Percentiles rank a stretch among this genome's conserved stretches.
These are phyloP conservation scores for Termitomyces sp. DNA, from an alignment of 1,284 basidiomycete species.

Conservation along the genomic window DNA sequence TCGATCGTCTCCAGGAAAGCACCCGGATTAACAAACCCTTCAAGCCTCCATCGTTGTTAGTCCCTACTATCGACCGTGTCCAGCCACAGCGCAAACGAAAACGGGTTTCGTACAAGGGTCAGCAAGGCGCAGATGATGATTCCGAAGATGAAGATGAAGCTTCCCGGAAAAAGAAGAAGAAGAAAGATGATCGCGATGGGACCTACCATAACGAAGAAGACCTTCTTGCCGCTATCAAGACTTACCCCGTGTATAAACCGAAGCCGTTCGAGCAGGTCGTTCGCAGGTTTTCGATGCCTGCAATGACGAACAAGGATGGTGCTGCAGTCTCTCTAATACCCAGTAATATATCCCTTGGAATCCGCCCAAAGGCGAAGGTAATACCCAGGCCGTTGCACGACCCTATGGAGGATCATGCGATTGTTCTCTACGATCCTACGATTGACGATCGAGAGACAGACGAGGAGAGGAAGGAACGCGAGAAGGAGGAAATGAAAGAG, in stretches of 20 bases:
- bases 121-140: constrained; percentile 40
- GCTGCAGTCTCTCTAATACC: constrained; percentile 60
- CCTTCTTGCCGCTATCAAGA: constrained; percentile 56
- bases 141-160: constrained; percentile 51
- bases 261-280: constrained; percentile 68
- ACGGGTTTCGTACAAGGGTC: constrained; percentile 75
- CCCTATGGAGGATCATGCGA: constrained; percentile 96
- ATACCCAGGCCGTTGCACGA: constrained; percentile 92
- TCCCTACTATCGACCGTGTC: constrained; percentile 41
- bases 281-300: constrained; percentile 82
- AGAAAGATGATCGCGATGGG: constrained; percentile 54
- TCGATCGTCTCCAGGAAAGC: constrained; percentile 68
- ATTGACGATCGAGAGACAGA: constrained; percentile 89
- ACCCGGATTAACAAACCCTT: constrained; percentile 73
- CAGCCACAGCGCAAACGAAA: constrained; percentile 78
- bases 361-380: constrained; percentile 78
- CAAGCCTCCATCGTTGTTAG: constrained; percentile 61
- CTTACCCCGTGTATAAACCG: constrained; percentile 80
- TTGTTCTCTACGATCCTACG: constrained; percentile 96
- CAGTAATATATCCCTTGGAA: constrained; percentile 80
- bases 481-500: constrained; percentile 66
- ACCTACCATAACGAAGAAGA: constrained; percentile 53
- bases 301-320: constrained; percentile 80
- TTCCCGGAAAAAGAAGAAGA: constrained; percentile 46
- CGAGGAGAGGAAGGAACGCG: constrained; percentile 67